Evolutionary conservation across 352 stramenopile genomes (phyloP).

Genomic region (Pythium pyrilobum): DNA sequence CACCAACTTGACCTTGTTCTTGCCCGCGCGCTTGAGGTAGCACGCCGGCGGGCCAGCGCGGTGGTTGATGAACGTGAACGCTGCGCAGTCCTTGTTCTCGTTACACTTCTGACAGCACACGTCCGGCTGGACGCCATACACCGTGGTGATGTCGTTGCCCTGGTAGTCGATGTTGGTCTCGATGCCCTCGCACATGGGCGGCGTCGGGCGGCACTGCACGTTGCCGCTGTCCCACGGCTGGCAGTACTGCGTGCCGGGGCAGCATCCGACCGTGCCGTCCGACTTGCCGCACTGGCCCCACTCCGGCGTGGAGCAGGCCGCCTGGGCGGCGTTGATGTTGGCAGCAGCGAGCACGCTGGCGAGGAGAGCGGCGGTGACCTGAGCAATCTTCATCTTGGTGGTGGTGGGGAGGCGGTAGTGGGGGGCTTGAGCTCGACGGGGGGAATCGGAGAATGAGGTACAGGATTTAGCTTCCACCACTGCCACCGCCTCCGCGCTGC

Average conservation of each 20-base stretch:
- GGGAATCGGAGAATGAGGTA: conserved; percentile 6
- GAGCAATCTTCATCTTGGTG: conserved; percentile 1
- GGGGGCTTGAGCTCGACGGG: not conserved
- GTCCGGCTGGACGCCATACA: conserved; percentile 30
- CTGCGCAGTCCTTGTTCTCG: conserved; percentile 26
- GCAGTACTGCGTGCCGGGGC: conserved; percentile 30
- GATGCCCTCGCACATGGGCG: conserved; percentile 28
- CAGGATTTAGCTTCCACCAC: no score
- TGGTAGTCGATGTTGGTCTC: conserved; percentile 34
- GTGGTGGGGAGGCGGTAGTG: not conserved
- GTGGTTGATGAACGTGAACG: conserved; percentile 35
- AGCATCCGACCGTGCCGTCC: conserved; percentile 21
- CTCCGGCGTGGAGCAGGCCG: not conserved
- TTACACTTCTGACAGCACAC: conserved; percentile 24
- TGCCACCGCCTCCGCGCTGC: no score
- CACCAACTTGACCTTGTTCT: not conserved
- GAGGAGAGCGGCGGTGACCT: not conserved
- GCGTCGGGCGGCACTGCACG: conserved; percentile 32
- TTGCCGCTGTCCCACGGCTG: conserved; percentile 32
- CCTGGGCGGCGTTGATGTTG: not conserved
- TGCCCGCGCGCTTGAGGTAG: conserved; percentile 2
- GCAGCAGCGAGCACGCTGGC: not conserved
- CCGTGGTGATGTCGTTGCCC: conserved; percentile 30
- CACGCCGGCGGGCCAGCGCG: not conserved
- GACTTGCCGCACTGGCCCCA: conserved; percentile 6